Base-by-base conservation (phyloP, 345 rosid species). In the Aquilaria malaccensis region DNA sequence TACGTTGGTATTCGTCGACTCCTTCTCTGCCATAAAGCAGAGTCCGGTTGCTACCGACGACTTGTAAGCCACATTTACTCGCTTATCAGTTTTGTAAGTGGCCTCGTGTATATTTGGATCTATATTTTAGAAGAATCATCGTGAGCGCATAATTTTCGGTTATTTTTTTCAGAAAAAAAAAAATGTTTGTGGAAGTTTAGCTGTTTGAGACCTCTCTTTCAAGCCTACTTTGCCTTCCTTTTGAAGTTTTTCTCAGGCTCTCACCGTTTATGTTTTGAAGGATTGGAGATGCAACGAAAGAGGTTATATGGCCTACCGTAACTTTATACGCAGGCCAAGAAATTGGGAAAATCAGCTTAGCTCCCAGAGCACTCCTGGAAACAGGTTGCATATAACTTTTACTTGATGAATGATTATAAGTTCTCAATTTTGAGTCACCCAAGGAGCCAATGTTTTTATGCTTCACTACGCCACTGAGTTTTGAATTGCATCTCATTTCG, bases 281-380 rank as follows among this genome's bases (percentile, higher is more conserved):
- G 99, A 87, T 33, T 89, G 99, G 95, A 87, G 90, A 84, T 89
- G 99, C 82, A 89, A 84, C 58, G 92, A 90, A 7, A 89, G 80
- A 76, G 95, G 96, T 9, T 94, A 89, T 58, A 90, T 77, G 51
- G 90, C 96, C 9, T 89, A 83, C 60, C 86, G 97, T 41, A 94
- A 87, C 71, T 84, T 82, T 78, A 89, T 94, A 15, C 72, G 87
- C 54, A 80, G 86, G 83, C 97, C 97, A 56, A 76, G 87, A 66
- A 86, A 94, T 61, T 87, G 97, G 92, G 92, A 94, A 65, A 76
- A 54, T 57, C 32, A 69, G 59, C 77, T 83, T 50, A 89, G 96
- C 77, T 79, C 65, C 70, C 70, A 66, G n/a, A 87, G 89, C 72
- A 89, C 94, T 69, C 92, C 96, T 31, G 90, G 89, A 52, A 86